These are phyloP conservation scores for Phialophora macrospora DNA, from an alignment of 2,329 filamentous ascomycete genomes.

Conservation along the genomic window DNA sequence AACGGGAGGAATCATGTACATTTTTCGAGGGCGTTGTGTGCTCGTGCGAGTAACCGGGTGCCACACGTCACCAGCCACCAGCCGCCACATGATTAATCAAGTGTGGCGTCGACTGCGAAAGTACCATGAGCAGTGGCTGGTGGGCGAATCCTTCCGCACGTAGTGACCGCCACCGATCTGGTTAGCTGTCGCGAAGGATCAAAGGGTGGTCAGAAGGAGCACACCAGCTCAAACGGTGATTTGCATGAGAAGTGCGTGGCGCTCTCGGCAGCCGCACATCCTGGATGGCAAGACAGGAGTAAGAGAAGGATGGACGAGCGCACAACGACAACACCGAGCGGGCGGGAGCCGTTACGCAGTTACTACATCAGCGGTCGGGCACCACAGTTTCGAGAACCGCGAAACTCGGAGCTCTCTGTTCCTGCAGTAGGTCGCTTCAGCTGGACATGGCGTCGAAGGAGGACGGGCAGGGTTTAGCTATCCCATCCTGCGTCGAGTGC, in stretches of 20 bases:
- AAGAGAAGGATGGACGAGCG: background rate
- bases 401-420: conserved; percentile 1
- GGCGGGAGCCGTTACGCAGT: background rate
- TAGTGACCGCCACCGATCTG: conserved; percentile 3
- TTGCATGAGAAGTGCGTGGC: conserved; percentile 3
- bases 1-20: too few relatives aligned
- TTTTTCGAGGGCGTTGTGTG: too few relatives aligned
- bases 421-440: conserved; percentile 15
- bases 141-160: conserved; percentile 12
- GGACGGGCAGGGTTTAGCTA: background rate
- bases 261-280: background rate
- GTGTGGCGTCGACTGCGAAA: conserved; percentile 8
- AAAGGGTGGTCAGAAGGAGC: conserved; percentile 18
- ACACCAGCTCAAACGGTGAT: conserved; percentile 14
- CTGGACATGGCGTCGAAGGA: conserved; percentile 1
- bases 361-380: background rate
- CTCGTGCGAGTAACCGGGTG: background rate
- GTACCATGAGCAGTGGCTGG: conserved; percentile 4
- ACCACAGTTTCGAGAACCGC: background rate
- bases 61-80: conserved; percentile 16
- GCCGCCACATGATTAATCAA: background rate
- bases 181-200: conserved; percentile 9
- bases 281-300: background rate
- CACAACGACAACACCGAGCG: background rate
- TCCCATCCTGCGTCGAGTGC: background rate